Percentiles rank a stretch among this genome's conserved stretches.
phyloP scores from a whole-genome alignment of 148 eudicot genomes.

The Fagopyrum homotropicum region DNA sequence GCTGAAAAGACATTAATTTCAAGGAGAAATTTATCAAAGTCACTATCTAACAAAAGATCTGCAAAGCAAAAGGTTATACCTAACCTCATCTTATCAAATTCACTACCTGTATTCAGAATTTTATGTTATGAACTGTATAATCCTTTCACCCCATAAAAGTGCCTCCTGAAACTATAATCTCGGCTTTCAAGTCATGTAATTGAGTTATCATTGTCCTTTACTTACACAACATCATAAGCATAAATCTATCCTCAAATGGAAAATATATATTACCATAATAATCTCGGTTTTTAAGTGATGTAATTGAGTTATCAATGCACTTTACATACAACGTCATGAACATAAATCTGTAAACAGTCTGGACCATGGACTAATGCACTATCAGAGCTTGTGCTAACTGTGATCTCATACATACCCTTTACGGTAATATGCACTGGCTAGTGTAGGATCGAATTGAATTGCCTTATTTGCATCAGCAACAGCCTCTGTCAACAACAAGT shows the following conservation, averaged over 20 bases:
- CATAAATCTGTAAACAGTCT: background rate
- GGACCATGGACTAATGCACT: background rate
- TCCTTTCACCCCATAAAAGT: background rate
- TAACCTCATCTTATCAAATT: background rate
- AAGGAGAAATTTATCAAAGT: background rate
- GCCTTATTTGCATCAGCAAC: conserved; percentile 88
- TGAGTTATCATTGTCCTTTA: background rate
- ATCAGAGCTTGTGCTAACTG: background rate
- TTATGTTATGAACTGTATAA: background rate
- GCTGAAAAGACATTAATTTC: background rate
- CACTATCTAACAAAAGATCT: background rate
- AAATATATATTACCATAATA: background rate
- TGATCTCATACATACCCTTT: conserved; percentile 45
- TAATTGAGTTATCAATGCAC: conserved; percentile 1
- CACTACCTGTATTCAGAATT: background rate
- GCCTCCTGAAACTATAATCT: background rate
- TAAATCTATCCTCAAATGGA: background rate
- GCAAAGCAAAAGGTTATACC: background rate
- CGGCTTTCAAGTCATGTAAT: background rate
- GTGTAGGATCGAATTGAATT: conserved; percentile 61
- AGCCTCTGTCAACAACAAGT: conserved; percentile 53
- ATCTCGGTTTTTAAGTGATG: background rate
- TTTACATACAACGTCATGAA: background rate
- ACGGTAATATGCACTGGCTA: conserved; percentile 74
- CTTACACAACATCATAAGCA: background rate